Conservation (phyloP, 257 asterid species). For the Handroanthus guayacan region DNA sequence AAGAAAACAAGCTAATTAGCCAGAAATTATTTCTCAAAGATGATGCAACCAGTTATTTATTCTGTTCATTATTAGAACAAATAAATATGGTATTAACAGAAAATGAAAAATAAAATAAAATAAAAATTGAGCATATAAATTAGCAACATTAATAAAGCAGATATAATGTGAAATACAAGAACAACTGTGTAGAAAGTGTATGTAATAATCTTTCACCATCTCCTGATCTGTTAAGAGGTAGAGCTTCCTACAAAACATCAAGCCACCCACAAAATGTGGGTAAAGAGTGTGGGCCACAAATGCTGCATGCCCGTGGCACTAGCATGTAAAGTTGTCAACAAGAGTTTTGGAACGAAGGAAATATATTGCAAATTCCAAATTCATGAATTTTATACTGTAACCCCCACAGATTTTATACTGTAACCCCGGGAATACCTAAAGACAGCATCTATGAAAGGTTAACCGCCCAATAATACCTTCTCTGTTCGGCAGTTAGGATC, state of each 20-base stretch:
- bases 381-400: neutral
- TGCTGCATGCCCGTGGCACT: constrained; percentile 16
- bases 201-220: neutral
- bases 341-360: constrained; percentile 1
- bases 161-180: neutral
- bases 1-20: neutral
- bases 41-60: constrained; percentile 3
- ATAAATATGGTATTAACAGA: neutral
- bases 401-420: neutral
- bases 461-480: constrained; percentile 61
- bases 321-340: constrained; percentile 19
- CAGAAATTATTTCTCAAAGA: constrained; percentile 16
- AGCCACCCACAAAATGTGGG: constrained; percentile 7
- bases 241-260: constrained; percentile 12
- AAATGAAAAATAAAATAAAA: too few relatives aligned
- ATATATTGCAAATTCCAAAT: constrained; percentile 24
- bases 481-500: constrained; percentile 96
- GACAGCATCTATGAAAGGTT: constrained; percentile 17
- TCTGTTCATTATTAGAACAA: neutral
- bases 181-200: neutral
- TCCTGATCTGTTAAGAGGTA: neutral
- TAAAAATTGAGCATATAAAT: neutral
- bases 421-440: constrained; percentile 23
- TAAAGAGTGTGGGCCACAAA: neutral
- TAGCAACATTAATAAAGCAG: constrained; percentile 5